Evolutionary conservation across 768 basidiomycete species (phyloP).

Genomic region (Collybiopsis confluens): DNA sequence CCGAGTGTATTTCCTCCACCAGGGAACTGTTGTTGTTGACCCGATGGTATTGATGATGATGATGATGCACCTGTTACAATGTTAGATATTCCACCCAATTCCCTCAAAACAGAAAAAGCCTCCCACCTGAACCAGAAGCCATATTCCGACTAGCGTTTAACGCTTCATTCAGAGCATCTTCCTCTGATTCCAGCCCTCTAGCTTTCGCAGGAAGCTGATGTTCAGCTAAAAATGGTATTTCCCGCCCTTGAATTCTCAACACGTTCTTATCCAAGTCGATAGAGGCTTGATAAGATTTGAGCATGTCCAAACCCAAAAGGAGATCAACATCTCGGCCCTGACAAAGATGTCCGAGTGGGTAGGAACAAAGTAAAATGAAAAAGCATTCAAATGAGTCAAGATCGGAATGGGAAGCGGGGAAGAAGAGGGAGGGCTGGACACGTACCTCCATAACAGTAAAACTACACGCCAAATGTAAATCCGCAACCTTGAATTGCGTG

Average conservation of each 20-base stretch:
- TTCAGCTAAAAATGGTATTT: constrained; percentile 86
- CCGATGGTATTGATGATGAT: constrained; percentile 15
- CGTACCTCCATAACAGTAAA: constrained; percentile 92
- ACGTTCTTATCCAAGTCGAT: constrained; percentile 91
- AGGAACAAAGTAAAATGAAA: neutral
- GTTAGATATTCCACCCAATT: neutral
- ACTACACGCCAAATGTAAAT: constrained; percentile 81
- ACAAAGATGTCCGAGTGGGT: neutral
- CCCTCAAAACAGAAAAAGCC: too few species aligned
- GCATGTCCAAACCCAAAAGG: constrained; percentile 98
- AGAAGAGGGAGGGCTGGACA: neutral
- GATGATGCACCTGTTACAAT: constrained; percentile 2
- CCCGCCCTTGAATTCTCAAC: constrained; percentile 87
- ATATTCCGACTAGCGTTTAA: neutral
- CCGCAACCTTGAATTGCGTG: constrained; percentile 85
- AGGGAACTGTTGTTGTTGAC: constrained; percentile 45
- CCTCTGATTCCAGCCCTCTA: neutral
- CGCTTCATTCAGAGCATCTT: neutral
- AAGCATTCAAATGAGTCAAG: neutral
- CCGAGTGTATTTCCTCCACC: constrained; percentile 67
- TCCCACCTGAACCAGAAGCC: neutral
- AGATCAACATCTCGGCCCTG: constrained; percentile 91
- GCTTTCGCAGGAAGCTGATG: constrained; percentile 91
- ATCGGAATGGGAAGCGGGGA: too few species aligned
- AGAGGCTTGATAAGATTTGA: constrained; percentile 93